A percentile compares a stretch with the other conserved stretches of the same genome.
These are phyloP conservation scores for Peterozyma xylosa DNA, from an alignment of 805 yeast species.

Conservation along the genomic window DNA sequence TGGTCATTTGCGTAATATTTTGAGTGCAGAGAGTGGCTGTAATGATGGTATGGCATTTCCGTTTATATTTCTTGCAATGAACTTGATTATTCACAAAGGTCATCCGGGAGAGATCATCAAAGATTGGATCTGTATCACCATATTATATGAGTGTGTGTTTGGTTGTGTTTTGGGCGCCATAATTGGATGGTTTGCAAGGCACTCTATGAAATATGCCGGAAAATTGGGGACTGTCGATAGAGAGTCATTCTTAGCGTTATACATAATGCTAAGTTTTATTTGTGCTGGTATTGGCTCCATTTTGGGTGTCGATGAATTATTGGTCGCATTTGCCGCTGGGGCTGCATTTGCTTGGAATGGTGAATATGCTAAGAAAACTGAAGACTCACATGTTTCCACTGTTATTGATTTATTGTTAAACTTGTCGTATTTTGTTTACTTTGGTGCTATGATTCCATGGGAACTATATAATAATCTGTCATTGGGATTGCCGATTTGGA, in stretches of 20 bases:
- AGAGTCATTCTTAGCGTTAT: slow-evolving; percentile 51
- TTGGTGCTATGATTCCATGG: slow-evolving; percentile 72
- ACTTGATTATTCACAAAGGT: slow-evolving; percentile 43
- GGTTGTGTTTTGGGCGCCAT: slow-evolving; percentile 45
- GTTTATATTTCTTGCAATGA: slow-evolving; percentile 53
- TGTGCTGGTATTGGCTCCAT: slow-evolving; percentile 59
- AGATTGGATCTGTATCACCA: slow-evolving; percentile 55
- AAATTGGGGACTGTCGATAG: slow-evolving; percentile 46
- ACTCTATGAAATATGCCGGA: slow-evolving; percentile 47
- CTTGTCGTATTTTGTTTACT: slow-evolving; percentile 59
- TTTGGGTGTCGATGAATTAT: slow-evolving; percentile 63
- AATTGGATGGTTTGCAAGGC: slow-evolving; percentile 44
- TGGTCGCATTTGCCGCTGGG: slow-evolving; percentile 70
- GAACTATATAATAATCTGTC: slow-evolving; percentile 38
- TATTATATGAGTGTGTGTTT: slow-evolving; percentile 55
- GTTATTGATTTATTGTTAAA: slow-evolving; percentile 60
- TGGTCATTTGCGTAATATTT: slow-evolving; percentile 50
- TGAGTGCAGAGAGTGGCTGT: slow-evolving; percentile 69
- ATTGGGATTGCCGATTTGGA: slow-evolving; percentile 44
- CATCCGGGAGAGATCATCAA: slow-evolving; percentile 43
- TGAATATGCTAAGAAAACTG: slow-evolving; percentile 49
- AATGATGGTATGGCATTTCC: slow-evolving; percentile 73
- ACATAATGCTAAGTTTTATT: slow-evolving; percentile 45
- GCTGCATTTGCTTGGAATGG: slow-evolving; percentile 73
- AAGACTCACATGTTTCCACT: slow-evolving; percentile 56